Base-by-base conservation (phyloP, 2,329 filamentous ascomycete species). In the Clonostachys solani region DNA sequence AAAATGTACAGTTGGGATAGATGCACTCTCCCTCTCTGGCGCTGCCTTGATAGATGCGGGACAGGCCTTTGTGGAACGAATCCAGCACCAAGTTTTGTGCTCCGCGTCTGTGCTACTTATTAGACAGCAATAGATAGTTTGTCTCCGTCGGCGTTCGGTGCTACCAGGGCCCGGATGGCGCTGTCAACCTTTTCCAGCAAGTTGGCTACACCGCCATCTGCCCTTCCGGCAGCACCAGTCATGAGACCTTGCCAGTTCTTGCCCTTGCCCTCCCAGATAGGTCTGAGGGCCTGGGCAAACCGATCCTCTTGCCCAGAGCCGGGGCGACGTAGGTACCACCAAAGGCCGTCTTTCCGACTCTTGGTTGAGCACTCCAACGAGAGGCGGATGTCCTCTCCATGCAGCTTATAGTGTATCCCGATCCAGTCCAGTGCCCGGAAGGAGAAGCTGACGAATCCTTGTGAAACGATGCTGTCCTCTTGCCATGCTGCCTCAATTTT, bases 401-500 rank as follows among this genome's bases (percentile, higher is more conserved):
- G 52, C 2, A 83, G 54, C 6, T 60, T 63, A 55, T 85, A 86
- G 36, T 73, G 72, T 8, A 87, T 60, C 9, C 70, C 70, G 45
- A 80, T 74, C 73, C 77, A 83, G 54, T 84, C 80, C 3, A 83
- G 63, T 2, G 75, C 68, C 50, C 76, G 72, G 47, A 77, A 69
- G 17, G 75, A 71, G 38, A 86, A 67, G 37, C 72, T 73, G 12
- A 83, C 67, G 5, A 58, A 62, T 12, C 74, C 76, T 45, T 73
- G 69, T 34, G 71, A 70, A 12, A 65, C 70, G 12, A 61, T 58
- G 18, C 66, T 58, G 4, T 73, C 51, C 34, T 60, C 55, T 12
- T 66, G 64, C 77, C 82, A 84, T 2, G 67, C 63, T 16, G 67
- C 65, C 53, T 88, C 82, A 18, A 92, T 74, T 35, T 68, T 66